Evolutionary conservation across 148 eudicot species (phyloP), one percentile per base, ranked within the genome.

Genomic region (Vaccinium vitisidaea): DNA sequence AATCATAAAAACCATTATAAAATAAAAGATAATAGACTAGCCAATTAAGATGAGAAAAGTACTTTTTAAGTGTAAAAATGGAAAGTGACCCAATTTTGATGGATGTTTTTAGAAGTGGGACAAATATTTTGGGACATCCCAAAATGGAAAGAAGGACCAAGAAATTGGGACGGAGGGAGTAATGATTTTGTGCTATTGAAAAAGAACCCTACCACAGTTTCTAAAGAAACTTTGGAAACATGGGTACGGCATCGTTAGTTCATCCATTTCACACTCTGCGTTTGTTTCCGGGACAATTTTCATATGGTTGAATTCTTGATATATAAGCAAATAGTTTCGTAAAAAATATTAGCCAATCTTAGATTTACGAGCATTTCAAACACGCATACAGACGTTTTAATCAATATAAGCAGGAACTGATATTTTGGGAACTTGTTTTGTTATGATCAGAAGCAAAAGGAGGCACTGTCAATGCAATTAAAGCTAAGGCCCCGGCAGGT

Each of bases 401-500:
- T 69, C 36, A 30, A 36, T 78, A 39, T 65, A 21, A 84, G 19
- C 54, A 43, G 79, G 61, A 14, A 52, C 1, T 52, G 8, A 7
- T 55, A 27, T 10, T 48, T 18, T 32, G 27, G 27, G 10, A 54
- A 56, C 39, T 2, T 55, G 2, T 0, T 27, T 52, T 59, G 30
- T 1, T 12, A 1, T 82, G 5, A 23, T 85, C 86, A 91, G 93
- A 91, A 86, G 85, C 88, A 91, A 63, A 91, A 91, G 87, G 90
- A 89, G 82, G 79, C 75, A 19, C 78, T 91, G 87, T 91, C 93
- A 30, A 85, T 58, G 85, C 85, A 83, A 23, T 48, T 91, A 53
- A 87, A 83, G 59, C 85, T 91, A 59, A 91, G 85, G 87, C 83
- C 90, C 43, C 79, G 93, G 79, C 93, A 91, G 84, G 91, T 91